A percentile compares a stretch with the other conserved stretches of the same genome.
Evolutionary conservation across 2,329 filamentous ascomycete genomes (phyloP).

Genomic region (Penicillium sp.): DNA sequence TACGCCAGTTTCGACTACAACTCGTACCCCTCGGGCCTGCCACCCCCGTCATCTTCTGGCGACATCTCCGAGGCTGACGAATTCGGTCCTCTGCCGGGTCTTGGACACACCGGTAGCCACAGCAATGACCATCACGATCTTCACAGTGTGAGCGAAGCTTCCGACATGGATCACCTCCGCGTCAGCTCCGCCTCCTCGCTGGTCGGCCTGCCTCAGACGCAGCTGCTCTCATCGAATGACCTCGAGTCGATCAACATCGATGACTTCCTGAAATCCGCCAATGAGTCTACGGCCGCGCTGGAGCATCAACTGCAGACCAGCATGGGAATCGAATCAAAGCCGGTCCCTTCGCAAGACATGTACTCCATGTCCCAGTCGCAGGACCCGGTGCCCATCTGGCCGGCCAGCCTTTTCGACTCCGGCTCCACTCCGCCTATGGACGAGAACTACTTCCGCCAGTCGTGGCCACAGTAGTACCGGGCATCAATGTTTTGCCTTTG

Average conservation of each 20-base stretch:
- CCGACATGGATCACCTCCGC: conserved; percentile 40
- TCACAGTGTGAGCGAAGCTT: conserved; percentile 41
- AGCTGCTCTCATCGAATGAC: conserved; percentile 39
- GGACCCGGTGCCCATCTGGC: conserved; percentile 33
- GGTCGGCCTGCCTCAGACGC: conserved; percentile 40
- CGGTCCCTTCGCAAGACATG: conserved; percentile 27
- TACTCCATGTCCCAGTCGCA: conserved; percentile 29
- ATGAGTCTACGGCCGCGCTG: conserved; percentile 38
- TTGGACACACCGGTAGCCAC: conserved; percentile 19
- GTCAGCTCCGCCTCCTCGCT: conserved; percentile 43
- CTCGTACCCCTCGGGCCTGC: conserved; percentile 36
- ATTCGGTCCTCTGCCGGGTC: conserved; percentile 32
- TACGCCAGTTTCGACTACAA: conserved; percentile 46
- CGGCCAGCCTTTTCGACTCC: conserved; percentile 32
- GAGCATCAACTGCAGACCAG: conserved; percentile 40
- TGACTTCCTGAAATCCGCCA: conserved; percentile 42
- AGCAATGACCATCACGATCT: conserved; percentile 35
- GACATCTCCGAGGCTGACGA: conserved; percentile 49
- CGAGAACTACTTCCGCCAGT: conserved; percentile 30
- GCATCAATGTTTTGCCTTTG: conserved; percentile 9
- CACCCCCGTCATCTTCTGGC: conserved; percentile 47
- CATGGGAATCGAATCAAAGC: conserved; percentile 35
- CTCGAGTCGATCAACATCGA: conserved; percentile 43
- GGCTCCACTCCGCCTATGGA: conserved; percentile 27
- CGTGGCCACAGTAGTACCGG: conserved; percentile 28